Conservation (phyloP, 2,329 filamentous ascomycete genomes). For the Aspergillus sp. region DNA sequence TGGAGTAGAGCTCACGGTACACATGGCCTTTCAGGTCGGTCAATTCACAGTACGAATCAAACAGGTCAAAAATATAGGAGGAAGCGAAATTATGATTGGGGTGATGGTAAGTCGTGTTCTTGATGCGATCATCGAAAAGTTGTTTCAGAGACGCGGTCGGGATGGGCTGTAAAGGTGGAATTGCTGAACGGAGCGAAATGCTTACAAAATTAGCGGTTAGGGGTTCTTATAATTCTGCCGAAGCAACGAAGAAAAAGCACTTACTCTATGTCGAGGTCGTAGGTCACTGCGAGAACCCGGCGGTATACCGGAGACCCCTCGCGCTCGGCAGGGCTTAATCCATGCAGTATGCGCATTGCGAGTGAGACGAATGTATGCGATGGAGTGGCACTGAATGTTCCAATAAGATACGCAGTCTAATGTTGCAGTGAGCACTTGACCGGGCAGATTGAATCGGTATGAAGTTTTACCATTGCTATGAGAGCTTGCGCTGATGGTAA, state of each 20-base stretch:
- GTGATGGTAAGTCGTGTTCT: not conserved
- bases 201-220: not conserved
- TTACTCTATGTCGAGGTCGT: constrained; percentile 3
- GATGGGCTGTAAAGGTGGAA: not conserved
- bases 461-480: constrained; percentile 2
- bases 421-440: too few species aligned
- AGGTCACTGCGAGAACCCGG: not conserved
- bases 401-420: not conserved
- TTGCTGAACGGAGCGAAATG: not conserved
- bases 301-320: not conserved
- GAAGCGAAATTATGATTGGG: not conserved
- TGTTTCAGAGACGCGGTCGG: not conserved
- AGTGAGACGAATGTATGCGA: not conserved
- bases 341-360: constrained; percentile 3
- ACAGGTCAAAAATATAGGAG: not conserved
- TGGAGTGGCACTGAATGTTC: not conserved
- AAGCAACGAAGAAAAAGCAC: not conserved
- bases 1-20: constrained; percentile 3
- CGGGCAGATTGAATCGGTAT: not conserved
- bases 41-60: not conserved
- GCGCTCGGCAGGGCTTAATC: not conserved
- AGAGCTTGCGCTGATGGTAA: constrained; percentile 2
- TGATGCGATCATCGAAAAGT: not conserved
- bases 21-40: not conserved
- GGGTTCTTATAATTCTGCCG: not conserved